A percentile compares a stretch with the other conserved stretches of the same genome.
Conservation (phyloP, 2,329 filamentous ascomycete genomes). For the Diplodia seriata region DNA sequence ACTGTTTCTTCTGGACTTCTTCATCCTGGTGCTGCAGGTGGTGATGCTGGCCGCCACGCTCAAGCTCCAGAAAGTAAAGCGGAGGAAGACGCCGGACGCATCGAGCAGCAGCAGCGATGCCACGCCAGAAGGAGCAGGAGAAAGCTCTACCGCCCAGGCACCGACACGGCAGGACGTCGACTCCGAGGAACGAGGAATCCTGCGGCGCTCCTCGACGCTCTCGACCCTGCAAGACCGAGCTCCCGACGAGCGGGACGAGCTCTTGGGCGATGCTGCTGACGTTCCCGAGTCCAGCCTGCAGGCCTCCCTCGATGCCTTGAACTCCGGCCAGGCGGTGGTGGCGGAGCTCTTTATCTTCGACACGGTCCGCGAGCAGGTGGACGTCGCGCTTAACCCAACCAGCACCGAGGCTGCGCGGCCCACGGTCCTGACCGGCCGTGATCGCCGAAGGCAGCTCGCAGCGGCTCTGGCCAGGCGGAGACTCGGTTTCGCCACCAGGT, state of each 20-base stretch:
- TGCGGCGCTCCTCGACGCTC: conserved; percentile 44
- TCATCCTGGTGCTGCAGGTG: conserved; percentile 63
- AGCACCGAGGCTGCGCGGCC: conserved; percentile 8
- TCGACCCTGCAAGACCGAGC: conserved; percentile 6
- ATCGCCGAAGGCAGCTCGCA: conserved; percentile 19
- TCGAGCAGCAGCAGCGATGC: conserved; percentile 35
- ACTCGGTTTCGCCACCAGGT: conserved; percentile 20
- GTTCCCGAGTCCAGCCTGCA: conserved; percentile 35
- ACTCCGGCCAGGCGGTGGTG: conserved; percentile 56
- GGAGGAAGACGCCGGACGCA: conserved; percentile 40
- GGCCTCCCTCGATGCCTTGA: conserved; percentile 53
- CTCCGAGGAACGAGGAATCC: conserved; percentile 64
- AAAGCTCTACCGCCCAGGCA: not conserved
- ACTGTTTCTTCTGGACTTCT: conserved; percentile 60
- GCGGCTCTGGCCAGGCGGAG: conserved; percentile 22
- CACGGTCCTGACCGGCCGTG: conserved; percentile 2
- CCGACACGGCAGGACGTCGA: conserved; percentile 60
- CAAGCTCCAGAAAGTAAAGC: conserved; percentile 58
- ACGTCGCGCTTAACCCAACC: conserved; percentile 26
- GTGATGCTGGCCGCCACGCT: conserved; percentile 63
- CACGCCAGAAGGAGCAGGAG: conserved; percentile 32
- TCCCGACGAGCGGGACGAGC: conserved; percentile 20
- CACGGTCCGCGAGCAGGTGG: conserved; percentile 50
- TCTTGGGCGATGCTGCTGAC: conserved; percentile 33
- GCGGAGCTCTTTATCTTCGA: conserved; percentile 53